phyloP scores from a whole-genome alignment of 495 filamentous ascomycete genomes.

The Podospora pseudoanserina region DNA sequence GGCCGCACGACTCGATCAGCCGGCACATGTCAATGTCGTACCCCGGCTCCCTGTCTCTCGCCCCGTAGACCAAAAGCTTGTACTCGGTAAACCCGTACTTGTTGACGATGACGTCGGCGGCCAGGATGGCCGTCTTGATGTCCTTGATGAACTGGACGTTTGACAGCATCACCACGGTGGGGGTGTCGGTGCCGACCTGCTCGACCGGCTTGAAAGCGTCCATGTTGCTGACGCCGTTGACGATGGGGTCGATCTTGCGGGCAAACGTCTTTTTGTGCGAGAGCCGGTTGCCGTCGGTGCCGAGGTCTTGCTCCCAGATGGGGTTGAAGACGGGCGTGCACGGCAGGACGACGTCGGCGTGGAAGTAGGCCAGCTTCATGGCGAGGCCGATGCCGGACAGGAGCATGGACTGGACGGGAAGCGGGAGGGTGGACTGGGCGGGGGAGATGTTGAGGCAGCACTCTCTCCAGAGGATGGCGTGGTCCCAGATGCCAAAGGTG shows the following conservation, averaged over 20 bases:
- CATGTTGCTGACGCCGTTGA: conserved; percentile 67
- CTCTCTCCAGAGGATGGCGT: conserved; percentile 64
- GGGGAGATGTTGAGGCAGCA: conserved; percentile 48
- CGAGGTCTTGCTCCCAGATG: conserved; percentile 64
- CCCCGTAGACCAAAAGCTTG: conserved; percentile 59
- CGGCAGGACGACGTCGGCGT: conserved; percentile 62
- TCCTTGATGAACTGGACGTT: conserved; percentile 68
- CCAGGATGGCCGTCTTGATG: conserved; percentile 61
- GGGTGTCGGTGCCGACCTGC: conserved; percentile 52
- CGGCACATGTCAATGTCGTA: conserved; percentile 62
- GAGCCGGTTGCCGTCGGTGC: conserved; percentile 55
- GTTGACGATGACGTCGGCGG: conserved; percentile 64
- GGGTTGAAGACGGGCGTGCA: conserved; percentile 68
- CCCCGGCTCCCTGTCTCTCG: conserved; percentile 57
- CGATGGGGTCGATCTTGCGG: conserved; percentile 64
- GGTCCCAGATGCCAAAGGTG: conserved; percentile 65
- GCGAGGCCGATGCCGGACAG: conserved; percentile 34
- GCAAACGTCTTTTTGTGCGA: conserved; percentile 57
- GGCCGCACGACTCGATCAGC: conserved; percentile 57
- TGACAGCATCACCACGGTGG: conserved; percentile 64
- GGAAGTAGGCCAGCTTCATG: conserved; percentile 42
- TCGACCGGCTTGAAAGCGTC: conserved; percentile 58
- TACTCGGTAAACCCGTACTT: conserved; percentile 61
- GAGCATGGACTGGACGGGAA: conserved; percentile 51
- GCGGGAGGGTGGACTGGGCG: conserved; percentile 21